Conservation (phyloP, 208 protist species). For the Leishmania gerbilli region DNA sequence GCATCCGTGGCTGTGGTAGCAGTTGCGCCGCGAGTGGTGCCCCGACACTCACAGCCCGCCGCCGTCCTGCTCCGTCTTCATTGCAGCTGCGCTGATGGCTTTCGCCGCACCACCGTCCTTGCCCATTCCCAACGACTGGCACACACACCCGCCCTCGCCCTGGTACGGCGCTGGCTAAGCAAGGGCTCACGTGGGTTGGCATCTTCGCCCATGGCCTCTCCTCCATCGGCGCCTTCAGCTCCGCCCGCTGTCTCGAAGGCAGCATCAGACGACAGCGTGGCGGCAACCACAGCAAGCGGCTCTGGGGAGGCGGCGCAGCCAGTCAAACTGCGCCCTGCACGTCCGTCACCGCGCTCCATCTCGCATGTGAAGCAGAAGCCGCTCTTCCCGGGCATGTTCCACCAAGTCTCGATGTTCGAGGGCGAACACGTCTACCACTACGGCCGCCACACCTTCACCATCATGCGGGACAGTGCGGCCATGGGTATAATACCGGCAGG, state of each 20-base stretch:
- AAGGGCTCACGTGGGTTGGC: background rate
- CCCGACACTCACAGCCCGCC: background rate
- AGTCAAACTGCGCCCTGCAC: conserved; percentile 20
- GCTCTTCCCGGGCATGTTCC: conserved; percentile 63
- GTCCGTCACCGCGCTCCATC: conserved; percentile 28
- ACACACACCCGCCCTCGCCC: background rate
- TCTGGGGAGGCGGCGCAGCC: background rate
- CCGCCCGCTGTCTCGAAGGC: background rate
- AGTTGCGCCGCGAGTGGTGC: background rate
- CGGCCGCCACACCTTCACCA: conserved; percentile 65
- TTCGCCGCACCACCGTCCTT: background rate
- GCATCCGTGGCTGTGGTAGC: background rate
- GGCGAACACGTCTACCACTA: conserved; percentile 82
- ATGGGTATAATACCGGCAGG: conserved; percentile 58
- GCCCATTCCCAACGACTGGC: background rate
- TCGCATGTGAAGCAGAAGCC: conserved; percentile 68
- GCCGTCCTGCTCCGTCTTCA: background rate
- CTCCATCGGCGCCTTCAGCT: background rate
- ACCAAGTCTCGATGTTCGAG: conserved; percentile 60
- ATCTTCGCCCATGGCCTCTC: background rate
- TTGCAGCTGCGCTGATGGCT: background rate
- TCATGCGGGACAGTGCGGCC: conserved; percentile 55
- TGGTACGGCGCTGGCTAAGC: background rate
- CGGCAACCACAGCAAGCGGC: background rate
- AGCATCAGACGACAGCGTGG: background rate